These are phyloP conservation scores for Solanum neorickii DNA, from an alignment of 257 asterid species.

Conservation along the genomic window DNA sequence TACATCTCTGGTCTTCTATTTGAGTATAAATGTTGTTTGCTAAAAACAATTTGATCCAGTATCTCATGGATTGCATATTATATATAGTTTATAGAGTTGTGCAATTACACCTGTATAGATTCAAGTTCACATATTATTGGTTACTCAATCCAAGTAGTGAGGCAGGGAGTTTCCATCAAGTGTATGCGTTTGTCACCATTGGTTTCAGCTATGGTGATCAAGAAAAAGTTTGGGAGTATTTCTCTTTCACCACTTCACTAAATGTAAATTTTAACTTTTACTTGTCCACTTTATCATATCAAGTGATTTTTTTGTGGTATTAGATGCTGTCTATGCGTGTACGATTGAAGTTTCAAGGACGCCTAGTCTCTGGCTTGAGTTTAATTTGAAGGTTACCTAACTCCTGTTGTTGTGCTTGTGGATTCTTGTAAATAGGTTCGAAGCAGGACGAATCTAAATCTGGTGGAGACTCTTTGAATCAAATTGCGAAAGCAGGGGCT, in stretches of 20 bases:
- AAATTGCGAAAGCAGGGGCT: conserved; percentile 52
- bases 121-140: neutral
- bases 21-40: neutral
- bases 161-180: neutral
- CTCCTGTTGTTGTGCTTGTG: neutral
- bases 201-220: neutral
- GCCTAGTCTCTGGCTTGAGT: neutral
- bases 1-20: neutral
- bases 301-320: neutral
- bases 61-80: neutral
- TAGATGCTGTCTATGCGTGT: neutral
- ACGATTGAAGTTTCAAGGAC: neutral
- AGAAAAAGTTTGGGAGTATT: neutral
- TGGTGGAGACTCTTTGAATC: conserved; percentile 36
- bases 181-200: neutral
- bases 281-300: neutral
- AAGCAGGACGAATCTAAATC: conserved; percentile 55
- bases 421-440: conserved; percentile 28
- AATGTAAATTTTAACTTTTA: neutral
- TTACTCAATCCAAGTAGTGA: neutral
- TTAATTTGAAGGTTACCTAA: neutral
- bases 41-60: neutral
- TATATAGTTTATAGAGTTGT: neutral
- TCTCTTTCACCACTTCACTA: neutral
- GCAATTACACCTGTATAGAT: neutral